Conservation (phyloP, 805 yeast species). For the Saccharomycopsis guyanensis region DNA sequence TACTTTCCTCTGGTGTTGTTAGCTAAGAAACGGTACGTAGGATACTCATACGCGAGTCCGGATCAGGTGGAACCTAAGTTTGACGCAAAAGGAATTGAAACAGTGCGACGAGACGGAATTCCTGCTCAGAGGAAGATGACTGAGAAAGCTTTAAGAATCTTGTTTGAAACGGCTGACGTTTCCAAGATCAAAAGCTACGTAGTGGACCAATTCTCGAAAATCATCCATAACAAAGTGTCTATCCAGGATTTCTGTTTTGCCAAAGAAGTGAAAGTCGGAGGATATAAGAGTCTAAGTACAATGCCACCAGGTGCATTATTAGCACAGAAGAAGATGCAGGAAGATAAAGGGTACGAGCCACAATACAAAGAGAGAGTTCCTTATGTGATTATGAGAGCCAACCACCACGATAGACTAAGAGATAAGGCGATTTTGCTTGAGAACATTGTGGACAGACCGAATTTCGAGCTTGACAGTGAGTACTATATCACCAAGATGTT, state of each 20-base stretch:
- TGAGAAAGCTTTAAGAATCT: constrained; percentile 54
- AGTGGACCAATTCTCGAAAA: constrained; percentile 55
- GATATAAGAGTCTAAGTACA: constrained; percentile 61
- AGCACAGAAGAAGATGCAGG: constrained; percentile 51
- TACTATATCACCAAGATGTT: constrained; percentile 80
- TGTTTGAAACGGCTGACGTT: constrained; percentile 69
- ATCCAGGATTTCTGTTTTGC: constrained; percentile 87
- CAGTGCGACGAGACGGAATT: constrained; percentile 89
- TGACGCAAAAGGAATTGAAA: constrained; percentile 96
- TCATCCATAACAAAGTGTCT: constrained; percentile 54
- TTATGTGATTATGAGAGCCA: constrained; percentile 61
- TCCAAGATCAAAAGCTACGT: constrained; percentile 63
- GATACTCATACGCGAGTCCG: constrained; percentile 62
- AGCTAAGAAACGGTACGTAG: constrained; percentile 88
- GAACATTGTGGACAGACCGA: constrained; percentile 45
- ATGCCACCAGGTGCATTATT: constrained; percentile 91
- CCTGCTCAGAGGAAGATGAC: constrained; percentile 85
- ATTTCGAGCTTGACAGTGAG: constrained; percentile 56
- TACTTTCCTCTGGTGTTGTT: constrained; percentile 79
- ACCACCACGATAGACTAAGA: constrained; percentile 46
- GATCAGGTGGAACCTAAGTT: constrained; percentile 54
- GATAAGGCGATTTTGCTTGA: constrained; percentile 79
- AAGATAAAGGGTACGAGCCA: constrained; percentile 71
- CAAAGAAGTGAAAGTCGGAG: constrained; percentile 78
- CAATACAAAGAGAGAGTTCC: constrained; percentile 87